These are phyloP conservation scores for Sextonia rubra DNA, from an alignment of 164 flowering plant species.

Conservation along the genomic window DNA sequence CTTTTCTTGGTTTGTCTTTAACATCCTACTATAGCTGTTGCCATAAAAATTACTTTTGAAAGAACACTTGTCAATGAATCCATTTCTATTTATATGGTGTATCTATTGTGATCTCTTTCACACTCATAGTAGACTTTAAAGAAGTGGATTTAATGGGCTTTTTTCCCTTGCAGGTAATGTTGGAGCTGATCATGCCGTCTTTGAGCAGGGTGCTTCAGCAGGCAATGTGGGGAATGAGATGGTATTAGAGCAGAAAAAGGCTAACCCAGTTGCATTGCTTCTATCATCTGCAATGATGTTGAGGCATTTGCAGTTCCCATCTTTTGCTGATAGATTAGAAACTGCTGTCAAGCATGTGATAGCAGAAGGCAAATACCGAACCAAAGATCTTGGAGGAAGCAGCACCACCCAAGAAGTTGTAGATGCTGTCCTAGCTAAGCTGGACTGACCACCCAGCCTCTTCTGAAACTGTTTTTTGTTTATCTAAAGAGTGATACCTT, in stretches of 20 bases:
- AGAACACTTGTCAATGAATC: too few species aligned
- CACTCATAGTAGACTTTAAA: too few species aligned
- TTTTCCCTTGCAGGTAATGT: slow-evolving; percentile 8
- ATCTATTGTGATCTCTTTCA: too few species aligned
- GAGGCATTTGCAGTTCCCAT: slow-evolving; percentile 19
- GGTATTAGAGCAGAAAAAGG: slow-evolving; percentile 12
- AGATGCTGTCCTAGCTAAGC: slow-evolving; percentile 9
- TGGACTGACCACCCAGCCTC: not conserved
- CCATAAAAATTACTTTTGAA: too few species aligned
- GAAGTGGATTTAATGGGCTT: not conserved
- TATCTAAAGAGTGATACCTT: too few species aligned
- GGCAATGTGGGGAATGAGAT: slow-evolving; percentile 18
- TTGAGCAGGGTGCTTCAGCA: slow-evolving; percentile 18
- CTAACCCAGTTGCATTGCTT: slow-evolving; percentile 18
- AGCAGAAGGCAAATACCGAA: slow-evolving; percentile 14
- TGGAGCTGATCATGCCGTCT: slow-evolving; percentile 13
- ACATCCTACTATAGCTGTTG: too few species aligned
- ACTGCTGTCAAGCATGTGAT: slow-evolving; percentile 18
- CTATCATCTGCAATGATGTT: slow-evolving; percentile 17
- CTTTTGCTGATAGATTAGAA: slow-evolving; percentile 18
- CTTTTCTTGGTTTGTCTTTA: too few species aligned
- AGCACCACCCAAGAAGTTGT: slow-evolving; percentile 18
- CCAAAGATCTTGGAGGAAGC: slow-evolving; percentile 15
- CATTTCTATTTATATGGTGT: not conserved
- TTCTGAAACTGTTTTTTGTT: not conserved